Percentiles rank a stretch among this genome's conserved stretches.
Conservation (phyloP, 495 filamentous ascomycete species). For the Penicillium dipodomyicola region DNA sequence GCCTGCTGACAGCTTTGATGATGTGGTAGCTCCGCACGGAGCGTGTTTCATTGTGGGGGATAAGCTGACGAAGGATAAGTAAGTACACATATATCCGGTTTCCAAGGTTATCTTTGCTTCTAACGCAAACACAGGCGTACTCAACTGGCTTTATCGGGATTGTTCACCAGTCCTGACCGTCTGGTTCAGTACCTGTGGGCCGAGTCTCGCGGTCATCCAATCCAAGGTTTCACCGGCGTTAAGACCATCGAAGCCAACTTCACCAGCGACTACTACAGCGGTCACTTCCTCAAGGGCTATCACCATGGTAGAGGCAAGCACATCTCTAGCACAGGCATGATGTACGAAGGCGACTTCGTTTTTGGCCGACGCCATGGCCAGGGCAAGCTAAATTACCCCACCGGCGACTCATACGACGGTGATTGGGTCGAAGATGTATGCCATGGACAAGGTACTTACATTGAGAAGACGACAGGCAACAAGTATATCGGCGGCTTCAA, state of each 20-base stretch:
- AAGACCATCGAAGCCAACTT: slow-evolving; percentile 49
- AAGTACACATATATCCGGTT: slow-evolving; percentile 9
- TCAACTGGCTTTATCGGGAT: slow-evolving; percentile 38
- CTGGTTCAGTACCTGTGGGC: slow-evolving; percentile 50
- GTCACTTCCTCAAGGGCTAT: slow-evolving; percentile 48
- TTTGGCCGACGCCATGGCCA: slow-evolving; percentile 52
- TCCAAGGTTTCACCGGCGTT: slow-evolving; percentile 43
- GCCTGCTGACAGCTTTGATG: slow-evolving; percentile 40
- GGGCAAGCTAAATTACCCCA: slow-evolving; percentile 59
- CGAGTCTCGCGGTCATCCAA: slow-evolving; percentile 42
- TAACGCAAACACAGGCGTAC: slow-evolving; percentile 29
- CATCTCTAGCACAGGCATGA: slow-evolving; percentile 52
- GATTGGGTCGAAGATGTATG: slow-evolving; percentile 55
- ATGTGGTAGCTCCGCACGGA: slow-evolving; percentile 39
- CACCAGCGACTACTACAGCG: slow-evolving; percentile 48
- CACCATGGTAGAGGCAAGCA: slow-evolving; percentile 53
- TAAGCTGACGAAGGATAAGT: slow-evolving; percentile 42
- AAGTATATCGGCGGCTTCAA: slow-evolving; percentile 64
- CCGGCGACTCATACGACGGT: slow-evolving; percentile 62
- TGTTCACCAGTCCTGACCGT: slow-evolving; percentile 45
- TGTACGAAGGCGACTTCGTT: slow-evolving; percentile 55
- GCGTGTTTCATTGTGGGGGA: slow-evolving; percentile 47
- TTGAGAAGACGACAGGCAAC: slow-evolving; percentile 59
- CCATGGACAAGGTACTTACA: slow-evolving; percentile 58
- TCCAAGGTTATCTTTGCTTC: background rate